These are phyloP conservation scores for Hyphopichia wangnamkhiaoensis DNA, from an alignment of 1,139 yeast genomes.

Conservation along the genomic window DNA sequence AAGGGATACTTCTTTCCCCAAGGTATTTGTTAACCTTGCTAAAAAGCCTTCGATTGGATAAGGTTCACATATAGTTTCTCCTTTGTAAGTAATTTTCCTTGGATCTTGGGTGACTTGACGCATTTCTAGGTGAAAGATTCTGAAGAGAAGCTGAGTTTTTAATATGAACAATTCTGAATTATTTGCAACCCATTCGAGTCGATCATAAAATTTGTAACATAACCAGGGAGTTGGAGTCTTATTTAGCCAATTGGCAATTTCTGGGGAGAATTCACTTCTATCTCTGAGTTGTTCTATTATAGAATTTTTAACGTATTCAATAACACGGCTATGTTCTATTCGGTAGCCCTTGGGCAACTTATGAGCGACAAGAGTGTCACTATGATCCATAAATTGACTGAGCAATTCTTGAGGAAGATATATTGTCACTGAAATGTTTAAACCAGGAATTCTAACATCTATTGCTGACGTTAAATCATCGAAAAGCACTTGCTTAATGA, in stretches of 20 bases:
- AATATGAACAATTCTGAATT: slow-evolving; percentile 46
- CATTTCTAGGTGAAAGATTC: slow-evolving; percentile 49
- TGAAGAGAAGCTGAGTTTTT: slow-evolving; percentile 27
- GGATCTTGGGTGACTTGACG: slow-evolving; percentile 38
- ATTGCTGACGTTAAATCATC: slow-evolving; percentile 24
- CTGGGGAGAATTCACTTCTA: slow-evolving; percentile 8
- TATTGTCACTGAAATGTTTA: slow-evolving; percentile 47
- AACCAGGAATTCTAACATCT: slow-evolving; percentile 52
- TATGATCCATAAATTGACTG: slow-evolving; percentile 12
- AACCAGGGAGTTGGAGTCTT: slow-evolving; percentile 40
- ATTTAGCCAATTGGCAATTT: slow-evolving; percentile 19
- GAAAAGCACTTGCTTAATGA: slow-evolving; percentile 49
- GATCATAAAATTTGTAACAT: slow-evolving; percentile 68
- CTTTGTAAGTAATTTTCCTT: slow-evolving; percentile 9
- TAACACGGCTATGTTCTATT: slow-evolving; percentile 28
- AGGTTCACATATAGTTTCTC: slow-evolving; percentile 48
- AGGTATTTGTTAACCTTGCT: slow-evolving; percentile 53
- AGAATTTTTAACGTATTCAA: slow-evolving; percentile 32
- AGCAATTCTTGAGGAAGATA: slow-evolving; percentile 33
- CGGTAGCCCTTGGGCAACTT: slow-evolving; percentile 33
- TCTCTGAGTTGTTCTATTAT: slow-evolving; percentile 20
- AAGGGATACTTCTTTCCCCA: slow-evolving; percentile 43
- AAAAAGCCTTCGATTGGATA: slow-evolving; percentile 76
- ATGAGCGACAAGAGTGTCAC: slow-evolving; percentile 11
- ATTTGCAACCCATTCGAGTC: slow-evolving; percentile 73